Conservation (phyloP, 2,329 filamentous ascomycete genomes). For the Lasiodiplodia gonubiensis region DNA sequence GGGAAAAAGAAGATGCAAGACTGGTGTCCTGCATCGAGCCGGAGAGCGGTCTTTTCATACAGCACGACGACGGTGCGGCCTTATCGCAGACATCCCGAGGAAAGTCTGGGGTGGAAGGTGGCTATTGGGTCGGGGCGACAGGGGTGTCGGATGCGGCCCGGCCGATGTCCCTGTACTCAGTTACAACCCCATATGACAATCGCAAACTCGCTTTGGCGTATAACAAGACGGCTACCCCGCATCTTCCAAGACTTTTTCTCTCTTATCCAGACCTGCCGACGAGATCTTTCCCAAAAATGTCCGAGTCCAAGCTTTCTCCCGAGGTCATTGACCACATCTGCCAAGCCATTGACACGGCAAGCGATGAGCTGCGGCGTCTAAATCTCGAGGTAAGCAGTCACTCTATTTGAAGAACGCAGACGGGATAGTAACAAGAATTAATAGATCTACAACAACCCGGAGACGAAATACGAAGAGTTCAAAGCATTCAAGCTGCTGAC, state of each 20-base stretch:
- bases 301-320: constrained; percentile 1
- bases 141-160: constrained; percentile 15
- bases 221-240: constrained; percentile 6
- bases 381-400: constrained; percentile 6
- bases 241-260: not conserved
- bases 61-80: not conserved
- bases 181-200: constrained; percentile 10
- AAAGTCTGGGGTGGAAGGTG: not conserved
- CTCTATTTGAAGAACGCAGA: constrained; percentile 17
- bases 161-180: constrained; percentile 5
- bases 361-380: constrained; percentile 16
- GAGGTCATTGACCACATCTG: not conserved
- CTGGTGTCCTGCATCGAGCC: not conserved
- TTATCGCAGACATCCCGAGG: constrained; percentile 13
- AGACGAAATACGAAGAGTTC: constrained; percentile 56
- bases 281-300: not conserved
- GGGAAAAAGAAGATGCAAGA: not conserved
- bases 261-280: not conserved
- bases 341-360: constrained; percentile 13
- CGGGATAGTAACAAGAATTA: constrained; percentile 36
- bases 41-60: not conserved
- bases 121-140: not conserved
- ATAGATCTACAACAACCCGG: constrained; percentile 58
- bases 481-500: constrained; percentile 59
- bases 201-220: not conserved